phyloP scores from a whole-genome alignment of 768 basidiomycete species.

The Polyporus arcularius region DNA sequence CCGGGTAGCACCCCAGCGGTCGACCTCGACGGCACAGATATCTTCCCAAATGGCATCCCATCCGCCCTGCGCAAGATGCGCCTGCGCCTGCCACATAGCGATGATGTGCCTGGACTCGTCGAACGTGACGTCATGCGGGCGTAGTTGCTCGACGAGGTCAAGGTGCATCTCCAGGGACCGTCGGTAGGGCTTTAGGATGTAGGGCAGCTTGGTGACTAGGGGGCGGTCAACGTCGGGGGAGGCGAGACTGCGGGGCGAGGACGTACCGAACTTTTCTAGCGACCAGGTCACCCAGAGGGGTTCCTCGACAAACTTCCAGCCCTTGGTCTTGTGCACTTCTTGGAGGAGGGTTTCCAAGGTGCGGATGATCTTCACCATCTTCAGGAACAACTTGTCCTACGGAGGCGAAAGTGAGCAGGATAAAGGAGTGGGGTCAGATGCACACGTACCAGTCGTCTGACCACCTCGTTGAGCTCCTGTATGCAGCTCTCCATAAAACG shows the following conservation, averaged over 20 bases:
- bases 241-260: neutral
- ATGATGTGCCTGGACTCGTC: constrained; percentile 66
- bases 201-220: constrained; percentile 57
- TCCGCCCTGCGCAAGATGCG: constrained; percentile 62
- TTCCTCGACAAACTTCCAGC: constrained; percentile 71
- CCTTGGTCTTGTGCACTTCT: constrained; percentile 73
- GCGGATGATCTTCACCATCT: constrained; percentile 64
- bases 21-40: constrained; percentile 74
- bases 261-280: constrained; percentile 72
- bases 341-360: constrained; percentile 61
- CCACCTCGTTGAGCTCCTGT: constrained; percentile 54
- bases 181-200: constrained; percentile 64
- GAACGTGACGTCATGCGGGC: constrained; percentile 68
- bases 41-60: constrained; percentile 82
- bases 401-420: neutral
- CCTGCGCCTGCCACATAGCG: constrained; percentile 68
- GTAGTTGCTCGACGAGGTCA: constrained; percentile 56
- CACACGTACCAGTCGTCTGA: constrained; percentile 64
- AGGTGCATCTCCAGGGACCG: constrained; percentile 60
- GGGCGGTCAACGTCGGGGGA: neutral
- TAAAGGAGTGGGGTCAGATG: neutral
- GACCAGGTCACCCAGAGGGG: constrained; percentile 85
- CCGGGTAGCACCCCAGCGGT: constrained; percentile 55
- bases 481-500: constrained; percentile 68
- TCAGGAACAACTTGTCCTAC: constrained; percentile 72